A percentile compares a stretch with the other conserved stretches of the same genome.
Conservation (phyloP, 805 yeast genomes). For the Spathaspora gorwiae region DNA sequence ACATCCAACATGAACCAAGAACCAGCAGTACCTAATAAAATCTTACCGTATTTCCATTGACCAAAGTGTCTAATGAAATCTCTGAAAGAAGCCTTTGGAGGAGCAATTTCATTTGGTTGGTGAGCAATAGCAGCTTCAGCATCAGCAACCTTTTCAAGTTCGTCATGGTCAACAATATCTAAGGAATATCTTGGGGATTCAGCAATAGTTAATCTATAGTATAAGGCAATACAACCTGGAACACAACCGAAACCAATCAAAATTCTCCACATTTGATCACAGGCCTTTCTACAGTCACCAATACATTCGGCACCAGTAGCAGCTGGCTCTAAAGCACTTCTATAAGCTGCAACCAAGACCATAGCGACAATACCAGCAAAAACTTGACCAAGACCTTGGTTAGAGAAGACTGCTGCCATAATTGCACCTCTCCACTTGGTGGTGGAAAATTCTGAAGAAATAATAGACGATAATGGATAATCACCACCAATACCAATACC, state of each 20-base stretch:
- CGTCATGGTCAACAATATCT: constrained; percentile 63
- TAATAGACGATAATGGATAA: constrained; percentile 89
- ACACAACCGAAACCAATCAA: constrained; percentile 85
- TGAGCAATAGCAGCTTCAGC: constrained; percentile 41
- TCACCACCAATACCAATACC: constrained; percentile 99
- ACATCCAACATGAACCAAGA: constrained; percentile 89
- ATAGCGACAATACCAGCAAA: constrained; percentile 82
- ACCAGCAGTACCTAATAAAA: constrained; percentile 83
- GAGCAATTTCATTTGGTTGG: constrained; percentile 37
- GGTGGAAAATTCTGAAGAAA: constrained; percentile 87
- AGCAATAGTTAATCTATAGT: constrained; percentile 90
- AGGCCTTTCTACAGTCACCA: constrained; percentile 63
- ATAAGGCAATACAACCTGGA: constrained; percentile 80
- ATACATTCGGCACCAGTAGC: constrained; percentile 57
- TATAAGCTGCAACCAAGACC: constrained; percentile 72
- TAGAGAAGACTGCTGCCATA: constrained; percentile 94
- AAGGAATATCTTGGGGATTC: constrained; percentile 90
- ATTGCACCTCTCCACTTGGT: constrained; percentile 98
- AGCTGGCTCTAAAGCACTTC: constrained; percentile 50
- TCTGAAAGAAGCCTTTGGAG: constrained; percentile 76
- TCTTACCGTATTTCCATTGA: constrained; percentile 84
- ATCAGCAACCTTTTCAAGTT: constrained; percentile 50
- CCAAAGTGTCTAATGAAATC: constrained; percentile 73
- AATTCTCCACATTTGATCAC: constrained; percentile 94
- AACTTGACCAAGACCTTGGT: constrained; percentile 96